phyloP scores from a whole-genome alignment of 2,329 filamentous ascomycete genomes.

The Dactylella cylindrospora region DNA sequence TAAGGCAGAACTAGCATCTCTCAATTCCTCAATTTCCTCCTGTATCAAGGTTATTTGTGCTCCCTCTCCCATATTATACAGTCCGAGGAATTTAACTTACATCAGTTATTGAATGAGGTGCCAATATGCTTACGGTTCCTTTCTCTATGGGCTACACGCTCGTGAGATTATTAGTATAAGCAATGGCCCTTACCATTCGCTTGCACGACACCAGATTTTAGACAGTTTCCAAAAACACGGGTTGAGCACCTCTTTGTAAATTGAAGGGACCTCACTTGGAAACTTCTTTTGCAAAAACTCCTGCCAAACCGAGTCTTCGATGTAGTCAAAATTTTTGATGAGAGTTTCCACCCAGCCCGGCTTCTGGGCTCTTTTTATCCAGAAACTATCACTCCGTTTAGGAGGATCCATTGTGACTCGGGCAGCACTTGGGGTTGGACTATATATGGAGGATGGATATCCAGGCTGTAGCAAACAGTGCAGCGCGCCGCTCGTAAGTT shows the following conservation, averaged over 20 bases:
- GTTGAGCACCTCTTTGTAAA: not conserved
- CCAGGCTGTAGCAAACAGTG: not conserved
- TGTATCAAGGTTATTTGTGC: not conserved
- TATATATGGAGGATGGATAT: too few species aligned
- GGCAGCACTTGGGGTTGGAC: too few species aligned
- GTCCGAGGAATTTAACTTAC: not conserved
- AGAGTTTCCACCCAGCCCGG: not conserved
- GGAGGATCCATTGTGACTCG: not conserved
- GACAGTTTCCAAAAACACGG: not conserved
- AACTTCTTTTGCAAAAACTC: not conserved
- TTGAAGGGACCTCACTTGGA: not conserved
- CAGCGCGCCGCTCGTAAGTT: not conserved
- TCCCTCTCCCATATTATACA: not conserved
- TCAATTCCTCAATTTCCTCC: not conserved
- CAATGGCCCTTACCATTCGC: too few species aligned
- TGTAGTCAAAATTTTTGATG: slow-evolving; percentile 4
- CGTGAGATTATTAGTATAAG: too few species aligned
- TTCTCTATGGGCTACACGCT: not conserved
- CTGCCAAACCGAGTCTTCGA: not conserved
- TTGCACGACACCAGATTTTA: not conserved
- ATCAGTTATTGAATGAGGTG: not conserved
- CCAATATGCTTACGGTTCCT: not conserved
- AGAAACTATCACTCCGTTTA: slow-evolving; percentile 1
- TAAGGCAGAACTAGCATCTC: not conserved
- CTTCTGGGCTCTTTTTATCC: too few species aligned